These are phyloP conservation scores for Amanita subjunquillea DNA, from an alignment of 768 basidiomycete species.

Conservation along the genomic window DNA sequence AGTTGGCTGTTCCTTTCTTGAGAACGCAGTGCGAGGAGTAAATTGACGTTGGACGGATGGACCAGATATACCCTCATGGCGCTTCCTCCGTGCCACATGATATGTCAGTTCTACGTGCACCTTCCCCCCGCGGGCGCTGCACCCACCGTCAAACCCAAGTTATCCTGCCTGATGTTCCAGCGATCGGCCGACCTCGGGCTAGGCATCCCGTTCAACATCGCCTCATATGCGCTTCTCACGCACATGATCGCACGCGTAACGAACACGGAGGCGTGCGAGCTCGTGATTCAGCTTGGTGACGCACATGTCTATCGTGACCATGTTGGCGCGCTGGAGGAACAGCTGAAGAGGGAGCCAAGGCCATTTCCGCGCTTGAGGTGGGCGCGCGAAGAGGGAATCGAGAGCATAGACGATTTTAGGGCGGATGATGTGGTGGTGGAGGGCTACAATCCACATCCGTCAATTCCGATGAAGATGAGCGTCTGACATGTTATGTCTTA, in stretches of 20 bases:
- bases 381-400: slow-evolving; percentile 44
- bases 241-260: slow-evolving; percentile 97
- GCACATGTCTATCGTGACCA: slow-evolving; percentile 96
- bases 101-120: slow-evolving; percentile 98
- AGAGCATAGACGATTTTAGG: slow-evolving; percentile 71
- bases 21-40: neutral
- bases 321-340: slow-evolving; percentile 73
- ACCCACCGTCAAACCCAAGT: slow-evolving; percentile 47
- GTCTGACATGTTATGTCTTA: slow-evolving; percentile 14
- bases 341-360: slow-evolving; percentile 69
- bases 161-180: slow-evolving; percentile 96
- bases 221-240: slow-evolving; percentile 93
- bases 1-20: neutral
- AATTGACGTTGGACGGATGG: neutral
- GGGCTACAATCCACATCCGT: slow-evolving; percentile 75
- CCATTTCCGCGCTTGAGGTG: slow-evolving; percentile 77
- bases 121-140: slow-evolving; percentile 45
- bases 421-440: slow-evolving; percentile 78
- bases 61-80: slow-evolving; percentile 92
- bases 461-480: slow-evolving; percentile 95
- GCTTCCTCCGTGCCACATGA: slow-evolving; percentile 95
- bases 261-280: slow-evolving; percentile 74
- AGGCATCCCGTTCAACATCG: slow-evolving; percentile 98
- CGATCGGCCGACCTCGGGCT: slow-evolving; percentile 96
- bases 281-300: slow-evolving; percentile 94